phyloP scores from a whole-genome alignment of 1,284 basidiomycete species.

The Ganoderma meredithae region DNA sequence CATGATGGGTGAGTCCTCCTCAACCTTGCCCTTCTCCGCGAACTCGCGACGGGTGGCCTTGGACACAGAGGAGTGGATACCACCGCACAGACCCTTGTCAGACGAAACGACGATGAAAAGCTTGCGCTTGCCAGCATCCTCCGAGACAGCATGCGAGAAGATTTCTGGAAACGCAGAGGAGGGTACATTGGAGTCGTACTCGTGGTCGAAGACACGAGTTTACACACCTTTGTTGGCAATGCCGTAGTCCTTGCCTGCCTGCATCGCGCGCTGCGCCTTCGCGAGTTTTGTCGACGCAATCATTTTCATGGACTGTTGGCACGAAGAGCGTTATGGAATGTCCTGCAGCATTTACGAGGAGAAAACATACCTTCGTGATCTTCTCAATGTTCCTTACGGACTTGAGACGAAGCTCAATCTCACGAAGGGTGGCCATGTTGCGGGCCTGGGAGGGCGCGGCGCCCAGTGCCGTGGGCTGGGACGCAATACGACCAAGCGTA shows the following conservation, averaged over 20 bases:
- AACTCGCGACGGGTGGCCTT: conserved; percentile 85
- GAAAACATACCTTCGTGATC: conserved; percentile 89
- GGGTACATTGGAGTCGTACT: conserved; percentile 7
- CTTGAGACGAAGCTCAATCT: conserved; percentile 97
- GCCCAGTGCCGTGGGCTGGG: conserved; percentile 63
- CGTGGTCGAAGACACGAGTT: conserved; percentile 3
- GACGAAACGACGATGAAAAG: conserved; percentile 95
- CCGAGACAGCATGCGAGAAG: conserved; percentile 75
- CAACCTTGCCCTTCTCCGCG: conserved; percentile 57
- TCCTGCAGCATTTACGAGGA: not conserved
- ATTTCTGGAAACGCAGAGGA: conserved; percentile 64
- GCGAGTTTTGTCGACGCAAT: conserved; percentile 98
- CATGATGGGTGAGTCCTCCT: conserved; percentile 76
- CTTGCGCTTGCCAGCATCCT: conserved; percentile 72
- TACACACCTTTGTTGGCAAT: conserved; percentile 89
- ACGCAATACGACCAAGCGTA: conserved; percentile 68
- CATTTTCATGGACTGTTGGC: conserved; percentile 95
- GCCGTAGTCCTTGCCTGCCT: conserved; percentile 93
- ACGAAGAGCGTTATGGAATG: not conserved
- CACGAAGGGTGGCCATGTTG: conserved; percentile 97
- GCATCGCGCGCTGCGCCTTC: conserved; percentile 97
- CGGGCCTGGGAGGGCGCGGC: conserved; percentile 73
- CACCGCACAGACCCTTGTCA: conserved; percentile 99
- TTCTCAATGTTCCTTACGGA: conserved; percentile 98
- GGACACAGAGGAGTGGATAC: conserved; percentile 98